Conservation (phyloP, 2,329 filamentous ascomycete genomes). For the Colletotrichum gloeosporioides region DNA sequence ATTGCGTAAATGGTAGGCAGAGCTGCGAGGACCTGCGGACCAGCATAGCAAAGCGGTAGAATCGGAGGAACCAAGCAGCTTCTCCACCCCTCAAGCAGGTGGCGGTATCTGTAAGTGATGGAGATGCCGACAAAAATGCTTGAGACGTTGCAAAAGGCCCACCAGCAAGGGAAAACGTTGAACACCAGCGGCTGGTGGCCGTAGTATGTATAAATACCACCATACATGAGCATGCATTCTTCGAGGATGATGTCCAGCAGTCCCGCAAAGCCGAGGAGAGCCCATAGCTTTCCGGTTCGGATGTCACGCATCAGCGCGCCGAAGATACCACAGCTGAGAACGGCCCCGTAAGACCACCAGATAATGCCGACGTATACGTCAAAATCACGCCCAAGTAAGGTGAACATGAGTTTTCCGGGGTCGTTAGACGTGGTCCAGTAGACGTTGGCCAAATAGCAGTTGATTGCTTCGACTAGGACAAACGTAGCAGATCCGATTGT, state of each 20-base stretch:
- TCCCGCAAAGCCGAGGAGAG: not conserved
- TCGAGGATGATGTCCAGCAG: slow-evolving; percentile 1
- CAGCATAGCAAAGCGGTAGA: not conserved
- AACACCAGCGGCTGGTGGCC: slow-evolving; percentile 4
- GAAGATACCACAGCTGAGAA: not conserved
- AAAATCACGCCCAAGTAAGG: not conserved
- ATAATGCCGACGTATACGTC: slow-evolving; percentile 1
- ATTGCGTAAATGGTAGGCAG: not conserved
- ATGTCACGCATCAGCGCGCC: not conserved
- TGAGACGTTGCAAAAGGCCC: slow-evolving; percentile 10
- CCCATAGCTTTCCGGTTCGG: not conserved
- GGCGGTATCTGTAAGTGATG: not conserved
- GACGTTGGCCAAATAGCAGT: not conserved
- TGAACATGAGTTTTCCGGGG: not conserved
- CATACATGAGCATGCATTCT: not conserved
- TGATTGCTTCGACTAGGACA: not conserved
- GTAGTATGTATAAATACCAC: not conserved
- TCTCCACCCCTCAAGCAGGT: not conserved
- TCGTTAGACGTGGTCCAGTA: not conserved
- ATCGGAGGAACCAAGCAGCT: not conserved
- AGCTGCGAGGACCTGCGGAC: not conserved
- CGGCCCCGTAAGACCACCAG: slow-evolving; percentile 3
- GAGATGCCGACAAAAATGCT: not conserved
- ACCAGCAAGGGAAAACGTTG: not conserved
- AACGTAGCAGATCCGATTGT: not conserved